Evolutionary conservation across 352 stramenopile genomes (phyloP), one percentile per base, ranked within the genome.

Genomic region (Pythium pyrilobum): DNA sequence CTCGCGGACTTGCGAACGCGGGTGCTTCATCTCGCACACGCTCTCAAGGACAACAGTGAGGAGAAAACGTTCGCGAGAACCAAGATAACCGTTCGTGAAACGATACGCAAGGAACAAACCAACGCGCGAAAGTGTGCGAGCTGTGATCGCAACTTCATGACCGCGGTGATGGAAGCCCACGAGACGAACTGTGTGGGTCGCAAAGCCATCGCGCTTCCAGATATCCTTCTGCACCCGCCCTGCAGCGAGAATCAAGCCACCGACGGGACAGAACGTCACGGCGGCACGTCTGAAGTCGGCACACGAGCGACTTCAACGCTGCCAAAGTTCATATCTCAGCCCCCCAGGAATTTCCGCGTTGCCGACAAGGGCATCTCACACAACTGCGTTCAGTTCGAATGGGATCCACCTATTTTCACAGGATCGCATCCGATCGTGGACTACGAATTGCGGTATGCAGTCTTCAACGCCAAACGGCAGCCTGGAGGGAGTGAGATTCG

Each of bases 361-460:
- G 64, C 54, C 15, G 40, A 47, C 1, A 66, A 67, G 12, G 52
- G 52, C 8, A 55, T 76, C 34, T 56, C 55, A 0, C 77, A 89
- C 50, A 81, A 71, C 24, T 37, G 63, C 0, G 46, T 91, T 25
- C 50, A 67, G 1, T 52, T 89, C 33, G 24, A 60, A 44, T 91
- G 77, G 77, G 74, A 91, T 24, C 62, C 63, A 13, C 80, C 80
- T 0, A 88, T 88, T 47, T 89, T 91, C 55, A 91, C 77, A 1
- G 77, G 76, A 3, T 86, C 77, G 2, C 69, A 69, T 21, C 61
- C 59, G 9, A 82, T 91, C 58, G 64, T 84, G 32, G 80, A 91
- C 49, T 89, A 84, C 47, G 76, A 87, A 44, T 37, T 91, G 4
- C 63, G n/a, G 0, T 82, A 71, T 38, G 77, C 75, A 1, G 45